phyloP scores from a whole-genome alignment of 2,329 filamentous ascomycete genomes.

The Scorias spongiosa region DNA sequence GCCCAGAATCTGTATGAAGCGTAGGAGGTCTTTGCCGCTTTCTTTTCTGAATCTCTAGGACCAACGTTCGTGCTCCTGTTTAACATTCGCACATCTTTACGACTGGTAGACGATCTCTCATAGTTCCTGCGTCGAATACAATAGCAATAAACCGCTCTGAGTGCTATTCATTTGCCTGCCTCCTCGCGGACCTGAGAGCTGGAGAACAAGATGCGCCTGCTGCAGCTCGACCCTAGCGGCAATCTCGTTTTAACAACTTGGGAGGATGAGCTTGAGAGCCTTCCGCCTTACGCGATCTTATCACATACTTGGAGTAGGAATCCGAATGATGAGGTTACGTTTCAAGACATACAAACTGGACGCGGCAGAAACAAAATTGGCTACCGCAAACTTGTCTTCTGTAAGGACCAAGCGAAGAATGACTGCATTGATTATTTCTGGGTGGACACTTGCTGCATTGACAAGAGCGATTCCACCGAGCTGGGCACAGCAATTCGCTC shows the following conservation, averaged over 20 bases:
- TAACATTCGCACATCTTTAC: too few relatives aligned
- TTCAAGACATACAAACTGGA: constrained; percentile 10
- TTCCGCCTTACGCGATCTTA: constrained; percentile 18
- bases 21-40: too few relatives aligned
- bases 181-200: too few relatives aligned
- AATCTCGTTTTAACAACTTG: not conserved
- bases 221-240: not conserved
- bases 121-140: too few relatives aligned
- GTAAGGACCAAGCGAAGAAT: constrained; percentile 7
- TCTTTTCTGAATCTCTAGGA: too few relatives aligned
- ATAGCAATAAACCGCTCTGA: too few relatives aligned
- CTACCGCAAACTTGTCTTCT: constrained; percentile 10
- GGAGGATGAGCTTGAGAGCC: not conserved
- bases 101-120: too few relatives aligned
- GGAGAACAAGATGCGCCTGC: not conserved
- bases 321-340: constrained; percentile 18
- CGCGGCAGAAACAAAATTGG: constrained; percentile 5
- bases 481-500: constrained; percentile 8
- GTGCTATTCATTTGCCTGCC: too few relatives aligned
- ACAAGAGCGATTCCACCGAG: constrained; percentile 9
- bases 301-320: constrained; percentile 20
- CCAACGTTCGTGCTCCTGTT: too few relatives aligned
- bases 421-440: constrained; percentile 8
- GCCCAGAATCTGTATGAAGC: too few relatives aligned
- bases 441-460: constrained; percentile 14